A percentile compares a stretch with the other conserved stretches of the same genome.
Conservation (phyloP, 2,329 filamentous ascomycete genomes). For the Neopestalotiopsis sp. region DNA sequence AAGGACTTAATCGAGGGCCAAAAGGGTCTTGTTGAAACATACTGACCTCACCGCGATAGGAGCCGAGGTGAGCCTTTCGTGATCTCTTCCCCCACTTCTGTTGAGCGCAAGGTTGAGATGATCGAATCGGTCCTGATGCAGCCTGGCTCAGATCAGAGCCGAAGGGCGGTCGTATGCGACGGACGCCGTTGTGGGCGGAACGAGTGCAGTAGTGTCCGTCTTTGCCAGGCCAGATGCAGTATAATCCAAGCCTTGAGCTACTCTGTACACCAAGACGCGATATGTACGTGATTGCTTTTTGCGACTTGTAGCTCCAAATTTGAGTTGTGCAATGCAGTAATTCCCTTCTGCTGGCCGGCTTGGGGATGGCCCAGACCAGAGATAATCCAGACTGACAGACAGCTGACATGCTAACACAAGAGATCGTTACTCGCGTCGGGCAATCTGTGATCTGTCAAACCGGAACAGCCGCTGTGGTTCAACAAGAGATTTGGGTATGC, state of each 20-base stretch:
- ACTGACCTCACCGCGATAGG: neutral
- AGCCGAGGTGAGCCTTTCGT: neutral
- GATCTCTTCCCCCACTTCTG: neutral
- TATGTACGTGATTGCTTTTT: neutral
- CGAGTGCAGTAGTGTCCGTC: neutral
- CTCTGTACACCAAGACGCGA: neutral
- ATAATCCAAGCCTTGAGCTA: neutral
- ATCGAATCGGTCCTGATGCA: neutral
- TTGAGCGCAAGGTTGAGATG: neutral
- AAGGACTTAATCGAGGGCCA: no score
- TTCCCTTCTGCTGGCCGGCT: neutral
- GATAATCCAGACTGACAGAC: no score
- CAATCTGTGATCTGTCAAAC: neutral
- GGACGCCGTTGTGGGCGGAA: neutral
- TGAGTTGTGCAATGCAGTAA: conserved; percentile 9
- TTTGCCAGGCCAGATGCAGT: neutral
- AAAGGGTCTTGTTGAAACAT: neutral
- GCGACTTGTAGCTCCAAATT: neutral
- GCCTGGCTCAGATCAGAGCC: neutral
- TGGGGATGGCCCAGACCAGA: no score
- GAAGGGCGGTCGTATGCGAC: neutral
- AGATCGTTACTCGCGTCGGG: neutral
- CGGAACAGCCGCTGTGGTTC: neutral
- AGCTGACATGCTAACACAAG: neutral
- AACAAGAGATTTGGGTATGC: neutral